These are phyloP conservation scores for Polyrhizophydium stewartii DNA, from an alignment of 371 early-diverging fungal species.

Conservation along the genomic window DNA sequence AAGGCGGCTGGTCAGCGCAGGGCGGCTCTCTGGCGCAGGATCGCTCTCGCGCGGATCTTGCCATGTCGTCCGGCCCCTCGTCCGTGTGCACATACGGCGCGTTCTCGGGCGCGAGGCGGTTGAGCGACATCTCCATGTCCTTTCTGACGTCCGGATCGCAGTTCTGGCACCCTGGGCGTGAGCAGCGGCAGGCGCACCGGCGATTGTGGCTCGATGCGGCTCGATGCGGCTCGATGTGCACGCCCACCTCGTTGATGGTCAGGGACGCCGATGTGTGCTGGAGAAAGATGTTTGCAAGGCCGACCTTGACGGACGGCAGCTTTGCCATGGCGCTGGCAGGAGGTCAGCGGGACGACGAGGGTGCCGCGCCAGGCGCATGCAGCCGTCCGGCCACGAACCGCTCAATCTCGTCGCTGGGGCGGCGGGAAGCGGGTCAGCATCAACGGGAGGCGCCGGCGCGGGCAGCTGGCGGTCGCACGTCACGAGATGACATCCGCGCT, in stretches of 20 bases:
- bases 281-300: conserved; percentile 86
- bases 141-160: conserved; percentile 2
- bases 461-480: too few species aligned
- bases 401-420: neutral
- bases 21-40: too few species aligned
- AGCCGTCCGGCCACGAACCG: too few species aligned
- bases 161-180: neutral
- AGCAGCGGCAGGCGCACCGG: too few species aligned
- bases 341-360: neutral
- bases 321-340: conserved; percentile 14
- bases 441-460: neutral
- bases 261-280: conserved; percentile 90
- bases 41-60: conserved; percentile 5
- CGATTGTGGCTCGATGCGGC: too few species aligned
- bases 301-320: conserved; percentile 61
- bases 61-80: conserved; percentile 40
- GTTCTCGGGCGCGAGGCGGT: conserved; percentile 73
- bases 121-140: conserved; percentile 80
- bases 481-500: too few species aligned
- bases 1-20: too few species aligned
- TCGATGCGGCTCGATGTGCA: neutral
- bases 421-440: too few species aligned
- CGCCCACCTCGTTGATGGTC: conserved; percentile 78
- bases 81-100: conserved; percentile 72
- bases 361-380: too few species aligned